Evolutionary conservation across 345 rosid genomes (phyloP), one percentile per base, ranked within the genome.

Genomic region (Pistacia atlantica): DNA sequence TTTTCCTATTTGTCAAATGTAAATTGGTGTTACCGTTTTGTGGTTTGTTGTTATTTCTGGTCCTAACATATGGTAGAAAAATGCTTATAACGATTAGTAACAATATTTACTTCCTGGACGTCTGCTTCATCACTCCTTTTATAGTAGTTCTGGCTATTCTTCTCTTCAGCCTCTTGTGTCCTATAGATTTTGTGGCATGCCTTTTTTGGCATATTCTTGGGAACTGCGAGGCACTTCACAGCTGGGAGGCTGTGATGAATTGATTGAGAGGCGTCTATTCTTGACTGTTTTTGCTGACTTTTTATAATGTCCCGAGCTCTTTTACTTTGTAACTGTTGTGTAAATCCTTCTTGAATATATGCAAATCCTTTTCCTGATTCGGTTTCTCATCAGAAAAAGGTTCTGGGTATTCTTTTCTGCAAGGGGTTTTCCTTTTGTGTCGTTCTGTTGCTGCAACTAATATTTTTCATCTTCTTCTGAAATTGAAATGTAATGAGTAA

Each of bases 21-120:
- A 73, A 61, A 62, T 28, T 28, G 45, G 38, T 22, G 46, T 31
- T 61, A 1, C 22, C 0, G 59, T 48, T 14, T 14, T 42, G 52
- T 37, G 20, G 33, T 35, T 42, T 61, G 48, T 18, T 73, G 67
- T 28, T 60, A 61, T 73, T 61, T 49, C 58, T 48, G 67, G 11
- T 2, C 10, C 22, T 60, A 8, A 31, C 48, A 65, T 28, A 33
- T 69, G 25, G 4, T 16, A 28, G 31, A 31, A 59, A 42, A 10
- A n/a, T 71, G 33, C 37, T 14, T 45, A 14, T 59, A 14, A 58
- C 22, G 16, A n/a, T 22, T 71, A 14, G 12, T 16, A 1, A 2
- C 3, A 45, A 72, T 7, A 45, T 25, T 72, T 16, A 9, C 56
- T 4, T 25, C 4, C 1, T 52, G 59, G 22, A 72, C 13, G 8